phyloP scores from a whole-genome alignment of 768 basidiomycete genomes.

The Panus rudis region DNA sequence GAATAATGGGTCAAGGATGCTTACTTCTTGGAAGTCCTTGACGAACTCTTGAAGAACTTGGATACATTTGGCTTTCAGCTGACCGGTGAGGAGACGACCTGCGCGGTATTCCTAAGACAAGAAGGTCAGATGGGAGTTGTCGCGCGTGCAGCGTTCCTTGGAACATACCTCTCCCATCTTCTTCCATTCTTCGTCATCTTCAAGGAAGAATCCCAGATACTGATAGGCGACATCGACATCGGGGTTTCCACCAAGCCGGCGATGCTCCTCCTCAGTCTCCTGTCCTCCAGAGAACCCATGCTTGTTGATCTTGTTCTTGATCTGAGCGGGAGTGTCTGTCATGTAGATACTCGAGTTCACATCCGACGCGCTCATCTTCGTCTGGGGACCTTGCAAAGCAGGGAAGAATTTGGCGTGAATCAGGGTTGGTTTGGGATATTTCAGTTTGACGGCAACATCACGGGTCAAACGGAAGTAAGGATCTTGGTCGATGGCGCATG shows the following conservation, averaged over 20 bases:
- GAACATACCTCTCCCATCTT: slow-evolving; percentile 65
- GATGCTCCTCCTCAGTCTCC: slow-evolving; percentile 94
- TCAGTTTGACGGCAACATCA: slow-evolving; percentile 89
- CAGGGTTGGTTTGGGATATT: slow-evolving; percentile 90
- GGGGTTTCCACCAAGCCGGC: slow-evolving; percentile 80
- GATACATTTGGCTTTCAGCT: slow-evolving; percentile 88
- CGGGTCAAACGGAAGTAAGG: slow-evolving; percentile 97
- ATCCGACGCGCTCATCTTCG: slow-evolving; percentile 98
- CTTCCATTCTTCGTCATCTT: slow-evolving; percentile 86
- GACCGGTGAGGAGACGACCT: slow-evolving; percentile 80
- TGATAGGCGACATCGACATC: slow-evolving; percentile 96
- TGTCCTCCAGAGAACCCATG: slow-evolving; percentile 95
- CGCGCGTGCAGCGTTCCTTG: too few species aligned
- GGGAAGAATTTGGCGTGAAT: slow-evolving; percentile 98
- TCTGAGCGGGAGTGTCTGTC: slow-evolving; percentile 87
- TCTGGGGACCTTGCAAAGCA: slow-evolving; percentile 94
- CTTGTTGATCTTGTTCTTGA: slow-evolving; percentile 95
- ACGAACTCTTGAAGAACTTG: slow-evolving; percentile 77
- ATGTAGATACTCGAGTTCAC: slow-evolving; percentile 92
- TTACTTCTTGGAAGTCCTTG: slow-evolving; percentile 75
- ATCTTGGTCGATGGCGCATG: slow-evolving; percentile 97
- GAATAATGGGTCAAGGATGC: slow-evolving; percentile 9
- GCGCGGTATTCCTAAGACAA: slow-evolving; percentile 80
- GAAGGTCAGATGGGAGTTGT: not conserved
- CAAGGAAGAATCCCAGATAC: slow-evolving; percentile 91